Base-by-base conservation (phyloP, 768 basidiomycete genomes). In the Boletus rubroflammeus region DNA sequence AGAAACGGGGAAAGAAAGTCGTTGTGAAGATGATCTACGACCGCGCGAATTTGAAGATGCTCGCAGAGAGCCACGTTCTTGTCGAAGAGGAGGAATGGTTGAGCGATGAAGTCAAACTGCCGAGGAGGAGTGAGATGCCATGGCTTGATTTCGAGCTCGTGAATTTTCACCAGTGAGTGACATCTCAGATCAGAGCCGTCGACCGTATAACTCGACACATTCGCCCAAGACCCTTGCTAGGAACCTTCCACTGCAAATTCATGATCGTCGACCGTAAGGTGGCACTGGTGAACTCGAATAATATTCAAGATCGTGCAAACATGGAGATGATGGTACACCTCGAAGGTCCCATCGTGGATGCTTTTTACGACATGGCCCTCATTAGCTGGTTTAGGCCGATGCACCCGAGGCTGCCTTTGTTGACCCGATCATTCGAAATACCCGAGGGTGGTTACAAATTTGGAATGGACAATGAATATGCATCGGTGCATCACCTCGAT, bases 161-260 rank as follows among this genome's bases (percentile, higher is more conserved):
- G 58, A 82, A 81, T 59, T 81, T 75, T 55, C 78, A 81, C 56
- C 76, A 68, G 68, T 68, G 55, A 57, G 59, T 59, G 29, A 39
- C 25, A 29, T 34, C 5, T 35, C 26, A 11, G 6, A 14, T 43
- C 25, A 36, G 35, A 14, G 3, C n/a, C 10, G 13, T 54, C 13
- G 26, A 42, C 8, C 36, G 13, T 29, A 34, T 39, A 8, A 32
- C 23, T 48, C 9, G 40, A 19, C 10, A 25, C 32, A 15, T 48
- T 35, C 31, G 11, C 34, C 56, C 64, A 54, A 72, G 77, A 35
- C 80, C 81, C 3, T 56, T 83, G 21, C 66, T 84, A 3, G 85
- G 85, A 13, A 88, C 86, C 0, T 88, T 87, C 67, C 87, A 89
- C 59, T 79, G 81, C 43, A 88, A 88, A 63, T 86, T 81, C 62